Conservation (phyloP, 345 rosid species). For the Sisymbrium irio region DNA sequence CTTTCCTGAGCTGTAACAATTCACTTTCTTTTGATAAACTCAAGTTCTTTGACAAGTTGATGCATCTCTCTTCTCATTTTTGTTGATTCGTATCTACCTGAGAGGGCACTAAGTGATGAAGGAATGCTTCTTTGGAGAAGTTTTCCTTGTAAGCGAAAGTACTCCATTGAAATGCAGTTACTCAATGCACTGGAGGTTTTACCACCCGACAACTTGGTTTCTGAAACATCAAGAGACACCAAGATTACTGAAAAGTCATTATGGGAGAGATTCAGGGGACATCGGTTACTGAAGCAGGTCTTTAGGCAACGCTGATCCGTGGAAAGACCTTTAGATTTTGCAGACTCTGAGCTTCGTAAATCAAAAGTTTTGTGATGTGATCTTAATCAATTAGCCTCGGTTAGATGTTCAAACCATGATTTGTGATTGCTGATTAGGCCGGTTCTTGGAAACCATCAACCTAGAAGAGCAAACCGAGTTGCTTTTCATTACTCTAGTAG, state of each 20-base stretch:
- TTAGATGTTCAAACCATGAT: neutral
- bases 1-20: neutral
- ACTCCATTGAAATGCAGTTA: neutral
- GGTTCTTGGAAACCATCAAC: neutral
- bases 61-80: neutral
- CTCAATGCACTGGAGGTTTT: neutral
- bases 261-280: no score
- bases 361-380: neutral
- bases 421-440: neutral
- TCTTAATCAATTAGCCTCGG: neutral
- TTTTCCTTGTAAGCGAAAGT: neutral
- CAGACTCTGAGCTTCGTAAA: no score
- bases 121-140: neutral
- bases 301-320: neutral
- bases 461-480: neutral
- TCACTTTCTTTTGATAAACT: neutral
- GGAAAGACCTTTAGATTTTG: neutral
- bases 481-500: neutral
- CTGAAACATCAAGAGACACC: neutral
- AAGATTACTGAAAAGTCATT: neutral
- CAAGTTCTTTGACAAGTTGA: neutral
- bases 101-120: neutral
- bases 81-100: neutral
- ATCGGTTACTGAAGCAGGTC: neutral
- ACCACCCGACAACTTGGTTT: neutral